Evolutionary conservation across 495 filamentous ascomycete genomes (phyloP), one percentile per base, ranked within the genome.

Genomic region (Massariosphaeria phaeospora): DNA sequence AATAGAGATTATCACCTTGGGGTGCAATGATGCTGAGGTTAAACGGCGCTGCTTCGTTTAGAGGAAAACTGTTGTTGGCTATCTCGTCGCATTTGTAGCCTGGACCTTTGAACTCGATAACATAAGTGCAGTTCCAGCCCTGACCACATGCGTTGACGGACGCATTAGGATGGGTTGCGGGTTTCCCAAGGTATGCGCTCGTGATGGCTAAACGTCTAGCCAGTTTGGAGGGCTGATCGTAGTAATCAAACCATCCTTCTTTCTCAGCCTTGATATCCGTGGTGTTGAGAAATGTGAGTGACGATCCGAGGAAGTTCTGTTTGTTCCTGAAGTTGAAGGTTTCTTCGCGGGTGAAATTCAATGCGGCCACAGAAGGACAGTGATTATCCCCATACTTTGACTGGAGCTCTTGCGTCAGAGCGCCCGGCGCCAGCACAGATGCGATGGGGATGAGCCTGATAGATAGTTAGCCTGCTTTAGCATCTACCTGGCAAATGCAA

Each of bases 31-130:
- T 33, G 0, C 56, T 57, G 31, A 40, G 57, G 39, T 52, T 62
- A 34, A 35, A 68, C 18, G 63, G 64, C n/a, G 50, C 46, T 9
- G 15, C 31, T 11, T 33, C 42, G 11, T 20, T 17, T 21, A 24
- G 18, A 29, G 58, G 40, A 21, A 45, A 18, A 15, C 33, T 47
- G 26, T 44, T 48, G 34, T 62, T 58, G 23, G 61, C 61, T 5
- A 64, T 17, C 18, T 65, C 58, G n/a, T 62, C 53, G 30, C 70
- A 73, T 47, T 69, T 71, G 52, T 73, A 73, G 31, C 70, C 72
- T 2, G 70, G 70, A 4, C 51, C 70, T 11, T 55, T 17, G 24
- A 73, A 72, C 10, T 36, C 40, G 38, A 66, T 54, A 0, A 20
- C 30, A 51, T 70, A 72, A 0, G 69, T 69, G 35, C 70, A 73